These are phyloP conservation scores for Neurospora sp. DNA, from an alignment of 2,329 filamentous ascomycete genomes.

Conservation along the genomic window DNA sequence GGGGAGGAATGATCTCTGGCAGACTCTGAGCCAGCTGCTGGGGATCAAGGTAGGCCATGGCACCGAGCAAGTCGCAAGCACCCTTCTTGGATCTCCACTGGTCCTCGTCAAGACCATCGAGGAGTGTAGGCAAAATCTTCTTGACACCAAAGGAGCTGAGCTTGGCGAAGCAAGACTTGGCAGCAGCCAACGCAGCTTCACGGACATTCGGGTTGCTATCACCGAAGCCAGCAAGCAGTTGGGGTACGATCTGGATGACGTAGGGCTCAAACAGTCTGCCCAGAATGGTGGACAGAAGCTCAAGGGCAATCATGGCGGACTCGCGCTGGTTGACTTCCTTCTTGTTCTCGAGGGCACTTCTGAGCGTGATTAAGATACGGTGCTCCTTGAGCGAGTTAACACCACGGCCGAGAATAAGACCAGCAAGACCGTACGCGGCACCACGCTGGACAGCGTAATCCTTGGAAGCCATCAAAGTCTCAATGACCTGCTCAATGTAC, in stretches of 20 bases:
- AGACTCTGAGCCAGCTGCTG: conserved; percentile 87
- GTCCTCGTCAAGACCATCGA: conserved; percentile 85
- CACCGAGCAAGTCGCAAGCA: conserved; percentile 89
- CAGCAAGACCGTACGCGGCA: conserved; percentile 88
- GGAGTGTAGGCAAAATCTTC: conserved; percentile 80
- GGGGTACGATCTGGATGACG: conserved; percentile 88
- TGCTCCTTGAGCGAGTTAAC: conserved; percentile 74
- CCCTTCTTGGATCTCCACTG: conserved; percentile 99
- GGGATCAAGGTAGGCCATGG: conserved; percentile 97
- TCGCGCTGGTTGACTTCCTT: conserved; percentile 85
- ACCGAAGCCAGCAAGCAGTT: conserved; percentile 80
- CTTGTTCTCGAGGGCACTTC: conserved; percentile 83
- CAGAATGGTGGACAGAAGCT: conserved; percentile 77
- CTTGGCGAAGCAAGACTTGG: conserved; percentile 88
- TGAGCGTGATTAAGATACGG: conserved; percentile 74
- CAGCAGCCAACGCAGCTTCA: conserved; percentile 83
- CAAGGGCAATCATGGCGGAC: conserved; percentile 80
- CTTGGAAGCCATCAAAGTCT: conserved; percentile 76
- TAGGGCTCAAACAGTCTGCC: conserved; percentile 92
- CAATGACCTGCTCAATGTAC: conserved; percentile 73
- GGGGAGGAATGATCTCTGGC: conserved; percentile 91
- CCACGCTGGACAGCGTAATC: conserved; percentile 89
- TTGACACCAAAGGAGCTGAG: conserved; percentile 95
- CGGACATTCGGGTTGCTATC: conserved; percentile 83
- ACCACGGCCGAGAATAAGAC: conserved; percentile 80